Conservation (phyloP, 148 eudicot species). For the Fagopyrum homotropicum region DNA sequence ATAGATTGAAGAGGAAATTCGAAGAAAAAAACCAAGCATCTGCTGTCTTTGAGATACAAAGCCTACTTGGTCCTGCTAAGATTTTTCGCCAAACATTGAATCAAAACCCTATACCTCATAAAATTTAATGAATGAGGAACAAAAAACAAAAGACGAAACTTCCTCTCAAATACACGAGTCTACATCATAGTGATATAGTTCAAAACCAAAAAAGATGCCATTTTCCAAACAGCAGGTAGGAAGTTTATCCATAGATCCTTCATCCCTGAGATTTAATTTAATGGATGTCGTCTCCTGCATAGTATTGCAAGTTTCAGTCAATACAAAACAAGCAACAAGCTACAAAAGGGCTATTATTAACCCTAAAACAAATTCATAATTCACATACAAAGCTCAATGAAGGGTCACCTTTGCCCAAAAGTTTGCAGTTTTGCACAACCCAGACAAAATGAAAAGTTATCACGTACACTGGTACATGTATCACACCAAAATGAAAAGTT, state of each 20-base stretch:
- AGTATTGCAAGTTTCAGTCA: neutral
- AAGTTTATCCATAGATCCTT: slow-evolving; percentile 1
- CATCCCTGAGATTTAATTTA: neutral
- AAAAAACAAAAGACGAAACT: neutral
- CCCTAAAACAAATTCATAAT: neutral
- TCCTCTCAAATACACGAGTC: neutral
- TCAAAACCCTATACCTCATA: slow-evolving; percentile 10
- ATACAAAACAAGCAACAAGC: neutral
- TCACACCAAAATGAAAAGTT: neutral
- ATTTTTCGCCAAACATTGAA: slow-evolving; percentile 1
- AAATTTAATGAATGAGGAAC: slow-evolving; percentile 8
- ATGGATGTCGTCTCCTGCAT: slow-evolving; percentile 13
- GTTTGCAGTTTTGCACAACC: neutral
- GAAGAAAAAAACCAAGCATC: neutral
- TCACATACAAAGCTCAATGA: neutral
- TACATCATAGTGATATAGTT: slow-evolving; percentile 1
- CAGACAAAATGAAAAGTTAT: neutral
- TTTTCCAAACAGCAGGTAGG: neutral
- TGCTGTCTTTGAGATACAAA: neutral
- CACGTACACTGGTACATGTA: neutral
- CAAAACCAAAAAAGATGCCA: slow-evolving; percentile 9
- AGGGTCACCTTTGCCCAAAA: neutral
- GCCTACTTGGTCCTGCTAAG: neutral
- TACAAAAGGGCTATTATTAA: neutral
- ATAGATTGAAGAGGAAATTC: neutral